A percentile compares a stretch with the other conserved stretches of the same genome.
Evolutionary conservation across 441 rosid genomes (phyloP).

Genomic region (Bruguiera hainesii): DNA sequence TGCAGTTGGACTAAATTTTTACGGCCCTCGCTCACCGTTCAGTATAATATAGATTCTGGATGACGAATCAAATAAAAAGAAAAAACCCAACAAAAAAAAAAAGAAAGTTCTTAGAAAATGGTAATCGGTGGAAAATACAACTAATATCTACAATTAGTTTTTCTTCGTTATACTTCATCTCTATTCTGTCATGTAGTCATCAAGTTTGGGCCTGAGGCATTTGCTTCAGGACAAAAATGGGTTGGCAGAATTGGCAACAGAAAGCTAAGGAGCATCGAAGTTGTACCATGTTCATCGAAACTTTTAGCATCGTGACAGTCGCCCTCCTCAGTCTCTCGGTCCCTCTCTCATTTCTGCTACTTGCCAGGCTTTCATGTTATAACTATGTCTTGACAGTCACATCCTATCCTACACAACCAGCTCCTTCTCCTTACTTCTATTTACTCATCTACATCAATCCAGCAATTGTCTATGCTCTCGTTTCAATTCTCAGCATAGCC

Average conservation of each 20-base stretch:
- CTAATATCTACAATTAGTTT: no score
- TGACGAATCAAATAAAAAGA: no score
- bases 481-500: constrained; percentile 42
- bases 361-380: constrained; percentile 60
- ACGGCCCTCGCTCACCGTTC: no score
- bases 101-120: no score
- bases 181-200: constrained; percentile 4
- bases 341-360: constrained; percentile 77
- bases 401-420: constrained; percentile 10
- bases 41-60: no score
- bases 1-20: background rate
- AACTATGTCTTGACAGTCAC: constrained; percentile 20
- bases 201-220: background rate
- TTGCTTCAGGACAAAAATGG: constrained; percentile 23
- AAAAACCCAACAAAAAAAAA: no score
- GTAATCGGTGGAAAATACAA: no score
- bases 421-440: constrained; percentile 26
- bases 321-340: constrained; percentile 64
- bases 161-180: background rate
- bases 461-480: constrained; percentile 37
- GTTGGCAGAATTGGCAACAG: constrained; percentile 16
- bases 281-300: constrained; percentile 20
- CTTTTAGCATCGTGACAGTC: constrained; percentile 46
- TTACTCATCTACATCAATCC: constrained; percentile 34
- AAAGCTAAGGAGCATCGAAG: constrained; percentile 2